Base-by-base conservation (phyloP, 2,329 filamentous ascomycete species). In the Beauveria bassiana region DNA sequence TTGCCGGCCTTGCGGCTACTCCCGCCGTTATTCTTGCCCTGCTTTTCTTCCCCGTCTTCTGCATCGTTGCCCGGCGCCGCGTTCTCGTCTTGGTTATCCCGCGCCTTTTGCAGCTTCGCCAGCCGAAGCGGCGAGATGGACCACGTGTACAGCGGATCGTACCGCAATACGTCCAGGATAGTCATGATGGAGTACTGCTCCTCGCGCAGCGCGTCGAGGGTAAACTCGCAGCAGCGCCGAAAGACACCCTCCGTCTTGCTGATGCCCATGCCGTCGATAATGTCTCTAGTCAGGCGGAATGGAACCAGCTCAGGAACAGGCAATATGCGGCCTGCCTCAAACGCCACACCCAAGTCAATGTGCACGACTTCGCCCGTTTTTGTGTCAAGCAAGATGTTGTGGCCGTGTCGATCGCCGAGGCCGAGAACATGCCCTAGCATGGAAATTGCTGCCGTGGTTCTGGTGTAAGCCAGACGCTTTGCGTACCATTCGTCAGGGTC, bases 121-220 rank as follows among this genome's bases (percentile, higher is more conserved):
- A 88, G 74, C 22, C 86, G 80, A 40, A 87, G 78, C 0, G 86
- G 86, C 12, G 90, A 95, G 61, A 97, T 87, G 42, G 91, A 93
- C 95, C 95, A 99, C 64, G 87, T 95, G 73, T 98, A 96, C 64
- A 99, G 78, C 1, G 95, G 96, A 79, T 99, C 95, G 74, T 97
- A 98, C n/a, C 96, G 89, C 63, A 99, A 79, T 24, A 99, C 96
- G 70, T 99, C 96, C 22, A 99, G 85, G 59, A 99, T 92, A 0
- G 95, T 98, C 93, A 97, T 98, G 77, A 99, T 99, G 50, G 89
- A 93, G 72, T 96, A 96, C 14, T 90, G 90, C 72, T 99, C 95
- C 68, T 96, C 90, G n/a, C 95, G 87, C 42, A 99, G 79, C 1
- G 96, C 93, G 64, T 97, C 92, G 38, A 99, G 84, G 0, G 93